These are phyloP conservation scores for Fusarium protoensiforme DNA, from an alignment of 2,329 filamentous ascomycete genomes.

Conservation along the genomic window DNA sequence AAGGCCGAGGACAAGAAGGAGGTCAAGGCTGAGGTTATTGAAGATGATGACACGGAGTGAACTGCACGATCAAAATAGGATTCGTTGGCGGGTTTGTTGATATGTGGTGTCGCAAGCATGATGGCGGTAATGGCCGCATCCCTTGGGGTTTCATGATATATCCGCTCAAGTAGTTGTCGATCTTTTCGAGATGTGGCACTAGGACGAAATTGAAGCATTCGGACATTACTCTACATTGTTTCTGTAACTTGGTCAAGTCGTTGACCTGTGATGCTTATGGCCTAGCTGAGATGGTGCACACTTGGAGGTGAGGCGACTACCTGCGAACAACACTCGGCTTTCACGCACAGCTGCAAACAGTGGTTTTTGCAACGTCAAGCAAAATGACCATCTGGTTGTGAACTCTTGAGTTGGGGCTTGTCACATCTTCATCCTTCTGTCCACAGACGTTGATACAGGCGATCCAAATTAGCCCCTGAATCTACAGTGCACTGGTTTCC, in stretches of 20 bases:
- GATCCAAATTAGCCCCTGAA: not conserved
- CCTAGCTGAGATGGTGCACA: not conserved
- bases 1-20: slow-evolving; percentile 14
- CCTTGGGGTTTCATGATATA: not conserved
- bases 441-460: not conserved
- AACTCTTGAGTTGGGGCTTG: not conserved
- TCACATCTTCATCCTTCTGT: not conserved
- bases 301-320: not conserved
- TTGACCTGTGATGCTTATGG: not conserved
- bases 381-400: not conserved
- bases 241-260: not conserved
- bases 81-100: not conserved
- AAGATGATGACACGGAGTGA: slow-evolving; percentile 9
- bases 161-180: not conserved
- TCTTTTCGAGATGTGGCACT: not conserved
- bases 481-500: not conserved
- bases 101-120: not conserved
- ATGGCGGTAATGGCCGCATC: not conserved
- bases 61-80: not conserved
- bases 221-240: not conserved
- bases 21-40: not conserved
- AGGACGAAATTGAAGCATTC: not conserved
- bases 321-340: not conserved
- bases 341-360: not conserved
- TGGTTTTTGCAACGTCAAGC: not conserved